Conservation (phyloP, 2,329 filamentous ascomycete genomes). For the Xylaria sp. region DNA sequence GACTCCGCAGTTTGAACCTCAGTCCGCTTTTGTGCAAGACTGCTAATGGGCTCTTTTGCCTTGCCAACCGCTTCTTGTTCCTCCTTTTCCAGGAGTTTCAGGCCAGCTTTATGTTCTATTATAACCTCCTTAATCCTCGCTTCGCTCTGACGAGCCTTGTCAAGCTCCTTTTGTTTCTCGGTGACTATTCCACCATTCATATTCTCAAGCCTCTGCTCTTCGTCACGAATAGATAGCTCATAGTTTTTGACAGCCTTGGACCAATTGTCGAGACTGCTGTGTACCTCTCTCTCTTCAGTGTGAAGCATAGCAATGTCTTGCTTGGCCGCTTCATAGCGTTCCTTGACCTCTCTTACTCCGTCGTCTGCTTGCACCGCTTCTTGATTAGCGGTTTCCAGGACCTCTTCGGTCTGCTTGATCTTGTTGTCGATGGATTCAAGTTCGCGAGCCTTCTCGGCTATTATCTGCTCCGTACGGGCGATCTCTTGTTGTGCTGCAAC, state of each 20-base stretch:
- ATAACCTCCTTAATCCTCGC: slow-evolving; percentile 55
- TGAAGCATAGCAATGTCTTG: slow-evolving; percentile 65
- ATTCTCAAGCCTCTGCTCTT: slow-evolving; percentile 71
- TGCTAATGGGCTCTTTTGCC: slow-evolving; percentile 47
- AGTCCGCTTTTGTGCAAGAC: slow-evolving; percentile 58
- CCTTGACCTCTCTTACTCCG: slow-evolving; percentile 60
- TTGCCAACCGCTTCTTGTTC: slow-evolving; percentile 46
- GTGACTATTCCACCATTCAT: slow-evolving; percentile 76
- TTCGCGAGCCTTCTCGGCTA: slow-evolving; percentile 61
- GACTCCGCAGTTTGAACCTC: slow-evolving; percentile 66
- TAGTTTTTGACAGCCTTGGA: slow-evolving; percentile 59
- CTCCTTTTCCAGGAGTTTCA: slow-evolving; percentile 46
- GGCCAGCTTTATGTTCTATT: slow-evolving; percentile 41
- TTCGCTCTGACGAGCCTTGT: slow-evolving; percentile 65
- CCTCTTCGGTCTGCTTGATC: slow-evolving; percentile 53
- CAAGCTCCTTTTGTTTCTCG: slow-evolving; percentile 68
- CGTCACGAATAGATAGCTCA: slow-evolving; percentile 62
- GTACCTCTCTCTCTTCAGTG: slow-evolving; percentile 74
- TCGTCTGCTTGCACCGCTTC: slow-evolving; percentile 62
- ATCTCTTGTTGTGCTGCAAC: slow-evolving; percentile 52
- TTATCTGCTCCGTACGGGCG: slow-evolving; percentile 48
- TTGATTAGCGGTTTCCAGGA: slow-evolving; percentile 56
- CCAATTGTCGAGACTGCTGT: slow-evolving; percentile 65
- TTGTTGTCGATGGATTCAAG: slow-evolving; percentile 61
- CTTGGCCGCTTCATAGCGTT: slow-evolving; percentile 64